Percentiles rank a stretch among this genome's conserved stretches.
These are phyloP conservation scores for Fusarium pseudoanthophilum DNA, from an alignment of 2,329 filamentous ascomycete species.

Conservation along the genomic window DNA sequence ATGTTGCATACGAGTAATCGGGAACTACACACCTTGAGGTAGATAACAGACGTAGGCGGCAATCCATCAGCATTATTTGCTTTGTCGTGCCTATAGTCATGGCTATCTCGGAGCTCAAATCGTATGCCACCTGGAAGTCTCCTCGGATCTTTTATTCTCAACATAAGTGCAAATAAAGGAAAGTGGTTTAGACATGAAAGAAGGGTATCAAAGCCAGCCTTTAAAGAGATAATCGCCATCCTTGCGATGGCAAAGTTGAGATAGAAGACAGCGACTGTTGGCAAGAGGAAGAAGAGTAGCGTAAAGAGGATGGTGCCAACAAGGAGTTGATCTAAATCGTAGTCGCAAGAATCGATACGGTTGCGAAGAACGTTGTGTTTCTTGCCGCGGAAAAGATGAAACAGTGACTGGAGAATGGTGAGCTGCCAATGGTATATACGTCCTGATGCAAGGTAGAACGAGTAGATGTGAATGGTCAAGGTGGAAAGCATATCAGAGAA, in stretches of 20 bases:
- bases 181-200: constrained; percentile 97
- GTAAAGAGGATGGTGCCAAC: constrained; percentile 98
- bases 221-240: constrained; percentile 94
- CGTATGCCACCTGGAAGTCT: constrained; percentile 87
- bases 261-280: constrained; percentile 96
- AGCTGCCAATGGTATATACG: constrained; percentile 99
- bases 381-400: constrained; percentile 97
- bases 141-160: constrained; percentile 90
- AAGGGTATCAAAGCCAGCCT: constrained; percentile 89
- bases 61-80: constrained; percentile 57
- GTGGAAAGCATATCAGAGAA: constrained; percentile 94
- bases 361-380: constrained; percentile 97
- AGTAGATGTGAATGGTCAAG: constrained; percentile 95
- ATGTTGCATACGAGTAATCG: background rate
- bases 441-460: constrained; percentile 95
- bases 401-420: constrained; percentile 95
- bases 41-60: constrained; percentile 82
- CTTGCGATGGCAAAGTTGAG: constrained; percentile 93
- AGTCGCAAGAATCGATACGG: constrained; percentile 98
- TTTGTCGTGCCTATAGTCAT: constrained; percentile 57
- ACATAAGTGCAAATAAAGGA: constrained; percentile 95
- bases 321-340: constrained; percentile 95
- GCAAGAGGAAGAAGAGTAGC: constrained; percentile 90
- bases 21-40: constrained; percentile 74
- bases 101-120: constrained; percentile 87